These are phyloP conservation scores for Meripilus lineatus DNA, from an alignment of 1,284 basidiomycete species.

Conservation along the genomic window DNA sequence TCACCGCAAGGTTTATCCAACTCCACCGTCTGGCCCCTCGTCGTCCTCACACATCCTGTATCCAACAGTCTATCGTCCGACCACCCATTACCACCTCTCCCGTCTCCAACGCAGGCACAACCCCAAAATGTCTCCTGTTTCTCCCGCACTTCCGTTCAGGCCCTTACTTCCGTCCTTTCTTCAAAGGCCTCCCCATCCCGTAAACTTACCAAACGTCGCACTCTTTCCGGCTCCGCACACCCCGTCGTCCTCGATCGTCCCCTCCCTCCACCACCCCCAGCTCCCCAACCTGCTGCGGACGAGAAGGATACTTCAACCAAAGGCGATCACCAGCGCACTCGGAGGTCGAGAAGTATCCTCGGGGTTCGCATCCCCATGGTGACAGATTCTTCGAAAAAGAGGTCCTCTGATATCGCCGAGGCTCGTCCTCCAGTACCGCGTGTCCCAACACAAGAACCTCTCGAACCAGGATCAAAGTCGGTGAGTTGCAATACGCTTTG, in stretches of 20 bases:
- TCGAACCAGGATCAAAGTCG: too few species aligned
- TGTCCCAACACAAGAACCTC: too few species aligned
- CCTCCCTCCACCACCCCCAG: background rate
- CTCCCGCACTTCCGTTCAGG: background rate
- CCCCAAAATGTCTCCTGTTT: too few species aligned
- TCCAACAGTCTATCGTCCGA: background rate
- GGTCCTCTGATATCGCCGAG: too few species aligned
- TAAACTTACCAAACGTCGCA: background rate
- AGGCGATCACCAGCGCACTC: too few species aligned
- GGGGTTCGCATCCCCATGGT: too few species aligned
- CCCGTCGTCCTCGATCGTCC: background rate
- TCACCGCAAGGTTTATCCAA: background rate
- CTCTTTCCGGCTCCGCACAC: background rate
- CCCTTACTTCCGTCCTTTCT: background rate
- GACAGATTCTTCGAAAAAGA: too few species aligned
- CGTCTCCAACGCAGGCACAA: background rate
- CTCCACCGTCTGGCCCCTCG: background rate
- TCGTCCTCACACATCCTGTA: background rate
- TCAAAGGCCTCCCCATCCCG: background rate
- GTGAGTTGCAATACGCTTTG: too few species aligned
- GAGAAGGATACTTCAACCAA: too few species aligned
- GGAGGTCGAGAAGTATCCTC: too few species aligned
- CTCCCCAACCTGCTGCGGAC: too few species aligned
- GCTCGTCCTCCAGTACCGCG: too few species aligned
- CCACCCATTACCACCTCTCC: background rate